A percentile compares a stretch with the other conserved stretches of the same genome.
Conservation (phyloP, 768 basidiomycete species). For the Mycena floridula region DNA sequence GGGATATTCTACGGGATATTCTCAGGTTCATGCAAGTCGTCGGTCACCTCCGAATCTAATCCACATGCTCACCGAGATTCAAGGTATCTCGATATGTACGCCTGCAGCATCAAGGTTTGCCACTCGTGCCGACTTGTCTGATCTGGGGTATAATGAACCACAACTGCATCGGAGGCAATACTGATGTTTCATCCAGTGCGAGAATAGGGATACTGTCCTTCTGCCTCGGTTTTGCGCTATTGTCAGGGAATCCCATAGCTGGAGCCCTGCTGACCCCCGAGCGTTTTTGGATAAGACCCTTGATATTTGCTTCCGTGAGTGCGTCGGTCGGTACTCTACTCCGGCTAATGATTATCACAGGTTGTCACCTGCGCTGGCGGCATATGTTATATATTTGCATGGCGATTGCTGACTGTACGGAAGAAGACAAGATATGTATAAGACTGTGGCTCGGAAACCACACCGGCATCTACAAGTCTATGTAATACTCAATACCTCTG, state of each 20-base stretch:
- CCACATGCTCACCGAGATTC: background rate
- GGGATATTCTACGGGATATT: conserved; percentile 49
- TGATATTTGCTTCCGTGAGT: conserved; percentile 40
- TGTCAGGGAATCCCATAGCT: conserved; percentile 47
- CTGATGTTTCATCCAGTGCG: conserved; percentile 20
- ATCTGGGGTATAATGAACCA: conserved; percentile 32
- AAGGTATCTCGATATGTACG: conserved; percentile 35
- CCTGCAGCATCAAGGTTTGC: conserved; percentile 33
- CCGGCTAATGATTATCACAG: conserved; percentile 16
- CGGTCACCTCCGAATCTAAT: background rate
- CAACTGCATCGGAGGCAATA: background rate
- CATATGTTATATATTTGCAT: conserved; percentile 19
- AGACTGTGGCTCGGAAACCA: too few relatives aligned
- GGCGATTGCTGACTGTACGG: background rate
- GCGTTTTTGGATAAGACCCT: conserved; percentile 30
- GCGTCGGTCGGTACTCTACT: conserved; percentile 19
- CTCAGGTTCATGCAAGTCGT: conserved; percentile 42
- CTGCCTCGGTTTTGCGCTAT: conserved; percentile 34
- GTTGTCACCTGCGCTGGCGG: conserved; percentile 8
- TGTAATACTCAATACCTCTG: too few relatives aligned
- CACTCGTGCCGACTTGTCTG: conserved; percentile 33
- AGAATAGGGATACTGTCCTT: conserved; percentile 43
- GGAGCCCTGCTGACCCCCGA: conserved; percentile 34
- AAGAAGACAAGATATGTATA: background rate
- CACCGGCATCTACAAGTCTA: too few relatives aligned